A percentile compares a stretch with the other conserved stretches of the same genome.
These are phyloP conservation scores for Scheffersomyces spartinae DNA, from an alignment of 805 yeast genomes.

Conservation along the genomic window DNA sequence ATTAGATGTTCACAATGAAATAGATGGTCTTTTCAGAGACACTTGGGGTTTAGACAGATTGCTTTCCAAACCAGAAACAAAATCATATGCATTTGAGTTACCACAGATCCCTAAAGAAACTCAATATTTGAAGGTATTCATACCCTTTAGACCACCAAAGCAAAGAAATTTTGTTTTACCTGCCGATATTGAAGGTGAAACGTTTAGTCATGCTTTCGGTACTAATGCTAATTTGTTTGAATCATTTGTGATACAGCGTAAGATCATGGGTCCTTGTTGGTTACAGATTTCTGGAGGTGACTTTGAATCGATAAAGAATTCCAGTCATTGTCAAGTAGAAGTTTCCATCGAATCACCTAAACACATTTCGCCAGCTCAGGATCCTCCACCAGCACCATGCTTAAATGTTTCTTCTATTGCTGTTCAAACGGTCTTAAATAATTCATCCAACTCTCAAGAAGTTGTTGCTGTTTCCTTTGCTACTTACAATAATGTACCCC, in stretches of 20 bases:
- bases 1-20: slow-evolving; percentile 68
- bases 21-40: slow-evolving; percentile 51
- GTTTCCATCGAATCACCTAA: slow-evolving; percentile 42
- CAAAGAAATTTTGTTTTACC: slow-evolving; percentile 40
- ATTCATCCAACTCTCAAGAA: slow-evolving; percentile 71
- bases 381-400: slow-evolving; percentile 32
- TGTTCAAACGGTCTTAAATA: slow-evolving; percentile 70
- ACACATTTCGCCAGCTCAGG: slow-evolving; percentile 35
- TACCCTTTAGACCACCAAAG: slow-evolving; percentile 64
- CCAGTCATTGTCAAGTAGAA: slow-evolving; percentile 78
- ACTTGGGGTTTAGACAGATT: slow-evolving; percentile 51
- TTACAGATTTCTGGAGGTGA: slow-evolving; percentile 58
- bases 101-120: slow-evolving; percentile 68
- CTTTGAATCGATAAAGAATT: slow-evolving; percentile 43
- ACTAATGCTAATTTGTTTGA: slow-evolving; percentile 66
- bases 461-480: slow-evolving; percentile 75
- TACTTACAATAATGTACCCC: slow-evolving; percentile 55
- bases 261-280: slow-evolving; percentile 98
- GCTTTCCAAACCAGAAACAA: slow-evolving; percentile 58
- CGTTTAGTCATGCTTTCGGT: slow-evolving; percentile 75
- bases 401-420: slow-evolving; percentile 65
- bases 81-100: slow-evolving; percentile 83
- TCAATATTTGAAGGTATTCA: slow-evolving; percentile 65
- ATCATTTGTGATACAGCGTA: slow-evolving; percentile 68
- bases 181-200: slow-evolving; percentile 57